Base-by-base conservation (phyloP, 495 filamentous ascomycete species). In the Penicillium soppii region DNA sequence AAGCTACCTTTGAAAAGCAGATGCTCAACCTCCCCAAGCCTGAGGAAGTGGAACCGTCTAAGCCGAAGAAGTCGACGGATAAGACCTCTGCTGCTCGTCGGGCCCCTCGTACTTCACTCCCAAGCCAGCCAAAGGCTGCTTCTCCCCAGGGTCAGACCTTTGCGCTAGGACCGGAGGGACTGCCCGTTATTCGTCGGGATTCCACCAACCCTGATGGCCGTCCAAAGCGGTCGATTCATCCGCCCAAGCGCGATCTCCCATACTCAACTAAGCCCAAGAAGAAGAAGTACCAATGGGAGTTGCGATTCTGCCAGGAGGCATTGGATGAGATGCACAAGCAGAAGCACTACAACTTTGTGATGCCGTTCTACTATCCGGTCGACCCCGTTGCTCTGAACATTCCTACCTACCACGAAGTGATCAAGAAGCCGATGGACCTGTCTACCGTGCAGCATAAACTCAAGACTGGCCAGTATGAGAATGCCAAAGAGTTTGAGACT, bases 341-440 rank as follows among this genome's bases (percentile, higher is more conserved):
- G 0, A 90, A 89, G 63, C 81, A 96, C 61, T 74, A 70, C 22
- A 56, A 62, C 2, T 74, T 84, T 57, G 84, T 88, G 5, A 73
- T 72, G 25, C 82, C 88, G 32, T 98, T 98, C 71, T 72, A 88
- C 57, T 66, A 71, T 4, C 89, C 92, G 0, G 94, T 98, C 13
- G 94, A 98, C 58, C 92, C 95, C 0, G 92, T 97, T 19, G 92
- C 91, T 4, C 71, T 96, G 50, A 92, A 95, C 69, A 97, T 98
- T 50, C 94, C 94, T 1, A 82, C 86, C 15, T 98, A 98, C 62
- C 90, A 91, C 66, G 91, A 86, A 57, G 72, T 97, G 56, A 88
- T 98, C 69, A 97, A 95, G 74, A 88, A 91, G 61, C 94, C 94
- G 2, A 98, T 97, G 94, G 94, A 98, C 59, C 72, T 98, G 20